Conservation (phyloP, 345 rosid genomes). For the Gossypium herbaceum region DNA sequence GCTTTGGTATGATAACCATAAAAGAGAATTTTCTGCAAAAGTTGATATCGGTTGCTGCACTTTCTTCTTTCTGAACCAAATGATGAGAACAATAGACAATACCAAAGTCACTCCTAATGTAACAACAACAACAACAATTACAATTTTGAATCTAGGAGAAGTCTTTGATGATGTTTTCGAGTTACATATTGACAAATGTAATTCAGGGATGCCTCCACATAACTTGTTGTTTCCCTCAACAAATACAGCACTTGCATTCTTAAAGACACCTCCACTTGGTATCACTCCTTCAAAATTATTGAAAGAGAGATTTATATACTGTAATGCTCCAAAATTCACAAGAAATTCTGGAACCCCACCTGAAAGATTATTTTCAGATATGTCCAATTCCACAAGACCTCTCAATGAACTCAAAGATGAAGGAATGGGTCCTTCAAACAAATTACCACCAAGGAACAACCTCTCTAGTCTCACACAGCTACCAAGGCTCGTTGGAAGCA, state of each 20-base stretch:
- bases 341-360: constrained; percentile 27
- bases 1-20: background rate
- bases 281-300: constrained; percentile 41
- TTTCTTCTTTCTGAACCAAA: background rate
- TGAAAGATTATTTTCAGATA: constrained; percentile 34
- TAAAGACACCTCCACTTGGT: constrained; percentile 34
- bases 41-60: background rate
- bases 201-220: constrained; percentile 29
- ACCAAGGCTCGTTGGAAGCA: constrained; percentile 25
- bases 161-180: background rate
- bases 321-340: background rate
- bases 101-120: background rate
- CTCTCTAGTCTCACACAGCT: constrained; percentile 19
- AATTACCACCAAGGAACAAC: constrained; percentile 19
- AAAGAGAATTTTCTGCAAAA: background rate
- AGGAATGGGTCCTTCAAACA: constrained; percentile 31
- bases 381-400: constrained; percentile 24
- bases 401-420: constrained; percentile 22
- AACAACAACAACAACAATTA: background rate
- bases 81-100: background rate
- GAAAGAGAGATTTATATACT: constrained; percentile 26
- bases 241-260: constrained; percentile 25
- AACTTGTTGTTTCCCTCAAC: constrained; percentile 32
- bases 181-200: constrained; percentile 9
- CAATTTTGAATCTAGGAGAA: background rate